Base-by-base conservation (phyloP, 108 stramenopile genomes). In the Fragilaria radians region DNA sequence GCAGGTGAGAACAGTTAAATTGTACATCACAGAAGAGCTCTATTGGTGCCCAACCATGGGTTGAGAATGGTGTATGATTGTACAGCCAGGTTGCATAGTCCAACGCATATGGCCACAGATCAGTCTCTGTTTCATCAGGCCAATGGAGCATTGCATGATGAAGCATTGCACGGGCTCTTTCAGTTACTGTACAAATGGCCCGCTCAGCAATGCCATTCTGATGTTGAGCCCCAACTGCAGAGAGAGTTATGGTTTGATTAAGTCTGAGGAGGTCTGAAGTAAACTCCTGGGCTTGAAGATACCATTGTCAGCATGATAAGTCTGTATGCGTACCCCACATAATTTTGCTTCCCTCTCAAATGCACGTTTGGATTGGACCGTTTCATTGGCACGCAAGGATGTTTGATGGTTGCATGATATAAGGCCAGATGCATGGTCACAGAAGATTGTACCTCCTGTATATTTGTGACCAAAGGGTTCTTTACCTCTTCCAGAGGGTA, bases 91-190 rank as follows among this genome's bases (percentile, higher is more conserved):
- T 31, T 5, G 82, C 78, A 72, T 83, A 61, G 18, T 71, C 48
- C 31, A 82, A 28, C 17, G 77, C 77, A 31, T 70, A 67, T 0
- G 77, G 74, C 77, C 81, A 82, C 0, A 76, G 49, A 24, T 63
- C 24, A 7, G 54, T 46, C 9, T 30, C 22, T 0, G 28, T 33
- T 28, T 67, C 27, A 0, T 67, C 36, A 1, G 66, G 61, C 81
- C 78, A 79, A 48, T 66, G 71, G 2, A 82, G 28, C 0, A 57
- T 18, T 0, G 46, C 58, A 61, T 81, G 80, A 11, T 71, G 18
- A 46, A 81, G 32, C 56, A 74, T 72, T 4, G 76, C 46, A 0
- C 59, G 32, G 11, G 74, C 81, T 59, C 61, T 67, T 17, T 32
- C 32, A 19, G 50, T 66, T 1, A 75, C 60, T 0, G 67, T 72